Evolutionary conservation across 257 asterid species (phyloP).

Genomic region (Lycium barbarum): DNA sequence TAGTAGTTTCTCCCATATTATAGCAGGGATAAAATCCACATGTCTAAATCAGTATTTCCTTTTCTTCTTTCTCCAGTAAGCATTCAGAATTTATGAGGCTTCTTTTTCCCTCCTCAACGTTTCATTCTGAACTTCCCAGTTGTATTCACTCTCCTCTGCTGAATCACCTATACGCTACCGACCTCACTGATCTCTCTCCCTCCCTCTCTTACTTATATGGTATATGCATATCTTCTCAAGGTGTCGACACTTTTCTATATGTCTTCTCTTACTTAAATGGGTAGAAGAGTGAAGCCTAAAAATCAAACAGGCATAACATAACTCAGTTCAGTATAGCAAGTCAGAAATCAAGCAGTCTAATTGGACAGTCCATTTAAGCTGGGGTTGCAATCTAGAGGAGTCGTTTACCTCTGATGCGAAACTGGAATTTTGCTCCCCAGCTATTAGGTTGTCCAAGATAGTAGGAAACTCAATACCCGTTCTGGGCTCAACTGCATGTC

Average conservation of each 20-base stretch:
- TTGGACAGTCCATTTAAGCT: slow-evolving; percentile 19
- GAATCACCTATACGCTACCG: neutral
- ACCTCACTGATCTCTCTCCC: slow-evolving; percentile 4
- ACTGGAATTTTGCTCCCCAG: slow-evolving; percentile 56
- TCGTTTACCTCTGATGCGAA: slow-evolving; percentile 78
- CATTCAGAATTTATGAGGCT: neutral
- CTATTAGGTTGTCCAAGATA: slow-evolving; percentile 58
- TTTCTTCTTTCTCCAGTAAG: neutral
- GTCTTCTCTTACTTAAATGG: neutral
- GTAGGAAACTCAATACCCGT: slow-evolving; percentile 97
- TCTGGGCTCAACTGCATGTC: slow-evolving; percentile 70
- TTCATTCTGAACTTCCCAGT: neutral
- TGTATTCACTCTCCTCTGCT: slow-evolving; percentile 3
- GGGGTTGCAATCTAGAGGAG: neutral
- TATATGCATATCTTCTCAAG: neutral
- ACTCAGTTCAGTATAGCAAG: neutral
- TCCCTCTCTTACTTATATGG: neutral
- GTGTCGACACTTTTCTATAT: neutral
- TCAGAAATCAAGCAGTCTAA: slow-evolving; percentile 16
- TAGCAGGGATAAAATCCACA: neutral
- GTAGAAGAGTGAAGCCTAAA: slow-evolving; percentile 1
- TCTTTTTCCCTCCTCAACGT: neutral
- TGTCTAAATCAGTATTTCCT: slow-evolving; percentile 15
- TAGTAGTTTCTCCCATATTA: neutral
- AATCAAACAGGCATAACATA: slow-evolving; percentile 3